These are phyloP conservation scores for Ophiostoma fasciatum DNA, from an alignment of 2,329 filamentous ascomycete species.

Conservation along the genomic window DNA sequence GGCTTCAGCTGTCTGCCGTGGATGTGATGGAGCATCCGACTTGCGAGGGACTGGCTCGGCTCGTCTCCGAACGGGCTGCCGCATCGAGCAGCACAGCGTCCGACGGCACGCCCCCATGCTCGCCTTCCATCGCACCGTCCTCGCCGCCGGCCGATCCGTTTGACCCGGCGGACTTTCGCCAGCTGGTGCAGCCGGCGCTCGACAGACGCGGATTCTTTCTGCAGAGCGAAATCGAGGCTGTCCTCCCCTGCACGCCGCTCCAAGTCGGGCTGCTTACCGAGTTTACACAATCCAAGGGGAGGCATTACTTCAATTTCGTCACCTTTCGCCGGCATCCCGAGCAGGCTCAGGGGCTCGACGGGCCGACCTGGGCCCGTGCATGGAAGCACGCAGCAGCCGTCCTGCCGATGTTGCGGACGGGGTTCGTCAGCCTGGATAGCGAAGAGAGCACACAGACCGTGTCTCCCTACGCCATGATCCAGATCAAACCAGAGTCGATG, in stretches of 20 bases:
- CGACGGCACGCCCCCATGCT: background rate
- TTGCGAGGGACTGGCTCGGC: slow-evolving; percentile 14
- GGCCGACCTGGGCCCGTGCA: slow-evolving; percentile 32
- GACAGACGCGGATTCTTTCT: slow-evolving; percentile 2
- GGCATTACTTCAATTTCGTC: slow-evolving; percentile 63
- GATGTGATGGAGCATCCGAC: slow-evolving; percentile 57
- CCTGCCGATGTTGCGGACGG: slow-evolving; percentile 63
- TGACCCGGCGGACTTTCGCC: slow-evolving; percentile 25
- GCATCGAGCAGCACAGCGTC: background rate
- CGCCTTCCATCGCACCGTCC: background rate
- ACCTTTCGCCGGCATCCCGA: slow-evolving; percentile 32
- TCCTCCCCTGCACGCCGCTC: slow-evolving; percentile 65
- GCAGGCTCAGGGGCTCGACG: slow-evolving; percentile 16
- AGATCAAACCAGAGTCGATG: slow-evolving; percentile 25
- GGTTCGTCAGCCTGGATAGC: slow-evolving; percentile 51
- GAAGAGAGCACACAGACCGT: slow-evolving; percentile 24
- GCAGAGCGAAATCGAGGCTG: slow-evolving; percentile 28
- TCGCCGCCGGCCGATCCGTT: slow-evolving; percentile 12
- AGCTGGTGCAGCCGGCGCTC: slow-evolving; percentile 17
- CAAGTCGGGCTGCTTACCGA: slow-evolving; percentile 70
- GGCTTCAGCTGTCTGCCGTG: slow-evolving; percentile 44
- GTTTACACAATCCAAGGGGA: slow-evolving; percentile 51
- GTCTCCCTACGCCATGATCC: slow-evolving; percentile 59
- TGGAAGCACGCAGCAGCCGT: slow-evolving; percentile 40
- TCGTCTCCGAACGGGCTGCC: too few relatives aligned